Conservation (phyloP, 768 basidiomycete genomes). For the Calocybe indica region DNA sequence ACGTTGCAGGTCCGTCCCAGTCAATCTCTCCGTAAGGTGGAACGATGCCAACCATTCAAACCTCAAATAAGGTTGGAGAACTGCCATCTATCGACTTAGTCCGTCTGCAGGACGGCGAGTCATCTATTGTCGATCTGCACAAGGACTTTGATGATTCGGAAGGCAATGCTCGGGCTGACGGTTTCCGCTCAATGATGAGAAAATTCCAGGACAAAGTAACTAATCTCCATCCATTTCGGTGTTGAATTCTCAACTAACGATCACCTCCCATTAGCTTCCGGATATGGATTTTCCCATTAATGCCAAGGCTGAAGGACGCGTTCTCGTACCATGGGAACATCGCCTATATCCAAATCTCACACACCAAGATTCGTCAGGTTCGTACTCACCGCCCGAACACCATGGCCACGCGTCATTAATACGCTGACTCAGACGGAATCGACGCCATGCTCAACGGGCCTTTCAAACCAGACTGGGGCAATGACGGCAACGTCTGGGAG, state of each 20-base stretch:
- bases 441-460: constrained; percentile 51
- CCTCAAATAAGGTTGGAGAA: constrained; percentile 48
- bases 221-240: constrained; percentile 1
- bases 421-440: constrained; percentile 35
- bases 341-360: constrained; percentile 69
- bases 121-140: constrained; percentile 51
- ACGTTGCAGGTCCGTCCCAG: constrained; percentile 42
- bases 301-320: constrained; percentile 87
- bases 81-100: constrained; percentile 85
- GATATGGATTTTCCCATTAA: constrained; percentile 96
- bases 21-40: background rate
- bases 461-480: constrained; percentile 82
- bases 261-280: constrained; percentile 52
- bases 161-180: constrained; percentile 70
- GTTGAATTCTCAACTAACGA: too few relatives aligned
- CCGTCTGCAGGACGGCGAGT: constrained; percentile 62
- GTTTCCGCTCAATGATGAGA: constrained; percentile 70
- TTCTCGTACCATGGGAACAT: constrained; percentile 92
- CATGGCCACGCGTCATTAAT: constrained; percentile 8
- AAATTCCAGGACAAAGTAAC: constrained; percentile 61
- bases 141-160: constrained; percentile 60
- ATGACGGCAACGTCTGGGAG: constrained; percentile 87
- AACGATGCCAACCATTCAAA: background rate
- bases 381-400: constrained; percentile 1
- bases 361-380: constrained; percentile 35